These are phyloP conservation scores for Pestalotiopsis sp. DNA, from an alignment of 2,329 filamentous ascomycete genomes.

Conservation along the genomic window DNA sequence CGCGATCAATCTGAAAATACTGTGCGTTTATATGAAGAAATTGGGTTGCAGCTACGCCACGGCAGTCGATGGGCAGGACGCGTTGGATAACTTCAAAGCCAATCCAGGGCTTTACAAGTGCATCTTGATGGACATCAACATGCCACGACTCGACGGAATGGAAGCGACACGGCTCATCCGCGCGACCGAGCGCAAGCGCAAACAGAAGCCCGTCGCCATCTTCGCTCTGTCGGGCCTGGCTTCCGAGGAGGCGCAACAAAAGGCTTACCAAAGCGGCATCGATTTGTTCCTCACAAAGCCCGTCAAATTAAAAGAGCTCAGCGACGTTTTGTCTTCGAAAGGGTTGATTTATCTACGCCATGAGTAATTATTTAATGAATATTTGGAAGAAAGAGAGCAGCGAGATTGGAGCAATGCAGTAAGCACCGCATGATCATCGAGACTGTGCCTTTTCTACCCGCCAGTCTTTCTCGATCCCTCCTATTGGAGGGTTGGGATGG, in stretches of 20 bases:
- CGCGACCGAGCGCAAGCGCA: conserved; percentile 38
- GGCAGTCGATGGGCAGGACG: conserved; percentile 39
- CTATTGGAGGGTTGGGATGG: no score
- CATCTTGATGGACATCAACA: conserved; percentile 34
- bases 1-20: conserved; percentile 37
- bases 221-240: conserved; percentile 48
- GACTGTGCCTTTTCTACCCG: no score
- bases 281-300: conserved; percentile 51
- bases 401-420: no score
- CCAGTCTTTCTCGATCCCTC: no score
- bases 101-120: conserved; percentile 12
- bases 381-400: no score
- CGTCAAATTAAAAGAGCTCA: conserved; percentile 37
- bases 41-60: conserved; percentile 31
- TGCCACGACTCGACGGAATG: conserved; percentile 47
- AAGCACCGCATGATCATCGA: no score
- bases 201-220: conserved; percentile 38
- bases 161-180: conserved; percentile 41
- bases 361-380: no score
- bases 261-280: conserved; percentile 46
- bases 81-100: conserved; percentile 33
- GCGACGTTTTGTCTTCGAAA: background rate
- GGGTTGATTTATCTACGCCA: no score
- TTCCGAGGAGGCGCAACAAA: conserved; percentile 42
- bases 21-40: conserved; percentile 31